Evolutionary conservation across 225 moss, liverwort and hornwort species (phyloP).

Genomic region (Physcomitrellopsis africana): DNA sequence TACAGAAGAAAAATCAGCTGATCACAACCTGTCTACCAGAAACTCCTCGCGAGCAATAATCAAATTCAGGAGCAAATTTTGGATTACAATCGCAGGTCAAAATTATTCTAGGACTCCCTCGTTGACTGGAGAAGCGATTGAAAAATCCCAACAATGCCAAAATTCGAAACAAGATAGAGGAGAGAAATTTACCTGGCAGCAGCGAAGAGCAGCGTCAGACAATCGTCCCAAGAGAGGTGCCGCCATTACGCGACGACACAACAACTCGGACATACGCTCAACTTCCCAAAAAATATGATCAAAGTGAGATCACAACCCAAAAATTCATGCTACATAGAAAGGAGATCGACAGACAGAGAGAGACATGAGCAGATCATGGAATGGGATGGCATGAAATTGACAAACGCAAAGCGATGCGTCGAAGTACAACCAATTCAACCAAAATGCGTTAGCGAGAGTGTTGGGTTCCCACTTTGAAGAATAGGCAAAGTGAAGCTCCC

Average conservation of each 20-base stretch:
- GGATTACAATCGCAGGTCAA: no score
- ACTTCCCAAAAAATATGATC: slow-evolving; percentile 3
- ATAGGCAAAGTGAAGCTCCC: not conserved
- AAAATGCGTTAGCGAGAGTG: not conserved
- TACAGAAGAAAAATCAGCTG: not conserved
- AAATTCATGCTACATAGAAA: not conserved
- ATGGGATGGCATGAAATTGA: not conserved
- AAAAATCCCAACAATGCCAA: not conserved
- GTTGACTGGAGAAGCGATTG: no score
- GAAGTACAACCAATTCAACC: slow-evolving; percentile 31
- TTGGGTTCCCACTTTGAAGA: not conserved
- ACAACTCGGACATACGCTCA: not conserved
- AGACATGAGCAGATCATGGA: slow-evolving; percentile 17
- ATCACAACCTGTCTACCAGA: not conserved
- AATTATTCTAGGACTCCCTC: no score
- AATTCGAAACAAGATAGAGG: not conserved
- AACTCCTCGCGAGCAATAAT: no score
- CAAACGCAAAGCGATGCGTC: not conserved
- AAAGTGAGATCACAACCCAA: not conserved
- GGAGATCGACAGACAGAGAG: not conserved
- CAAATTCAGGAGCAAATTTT: no score
- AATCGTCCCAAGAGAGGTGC: slow-evolving; percentile 31
- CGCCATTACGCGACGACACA: slow-evolving; percentile 22
- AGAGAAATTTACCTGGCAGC: slow-evolving; percentile 39
- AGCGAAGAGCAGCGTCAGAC: slow-evolving; percentile 50